Evolutionary conservation across 2,329 filamentous ascomycete species (phyloP), one percentile per base, ranked within the genome.

Genomic region (Bipolaris zeicola): DNA sequence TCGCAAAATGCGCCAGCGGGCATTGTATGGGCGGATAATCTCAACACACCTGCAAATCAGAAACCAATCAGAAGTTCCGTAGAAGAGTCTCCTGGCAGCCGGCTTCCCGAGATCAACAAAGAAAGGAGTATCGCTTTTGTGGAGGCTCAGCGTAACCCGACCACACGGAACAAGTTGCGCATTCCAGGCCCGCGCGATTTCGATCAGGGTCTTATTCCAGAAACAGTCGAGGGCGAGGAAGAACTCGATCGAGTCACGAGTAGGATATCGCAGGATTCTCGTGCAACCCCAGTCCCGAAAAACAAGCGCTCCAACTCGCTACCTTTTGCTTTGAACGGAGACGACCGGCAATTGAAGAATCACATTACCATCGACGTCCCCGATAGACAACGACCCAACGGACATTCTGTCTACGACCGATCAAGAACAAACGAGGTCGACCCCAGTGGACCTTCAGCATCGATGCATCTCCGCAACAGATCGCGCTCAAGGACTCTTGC

Each of bases 171-270:
- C 33, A 87, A 92, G 0, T 79, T 98, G 41, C 89, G 92, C 38
- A 98, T 99, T 66, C 95, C 95, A 0, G 93, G 93, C 18, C 95
- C 95, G 1, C 83, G 93, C 66, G 95, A 98, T 70, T 93, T 89
- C 46, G 95, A 99, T 67, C 86, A 87, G 48, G 95, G 94, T 24
- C 83, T 91, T 58, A 81, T 87, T 8, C 93, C 93, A 3, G 78
- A 87, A 64, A 78, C 82, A 18, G 72, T 90, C 13, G 80, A 79
- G 5, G 78, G 80, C 31, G 72, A 77, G 14, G 70, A 76, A 28
- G 66, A 68, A 26, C 46, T 73, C 38, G 53, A 66, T 22, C 61
- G 64, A 38, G 49, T 67, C 18, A 28, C 54, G 8, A 68, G 64
- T 39, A 57, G 61, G 13, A 46, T 52, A 11, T 67, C 72, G 7